Base-by-base conservation (phyloP, 2,329 filamentous ascomycete genomes). In the Leptographium lundbergii region DNA sequence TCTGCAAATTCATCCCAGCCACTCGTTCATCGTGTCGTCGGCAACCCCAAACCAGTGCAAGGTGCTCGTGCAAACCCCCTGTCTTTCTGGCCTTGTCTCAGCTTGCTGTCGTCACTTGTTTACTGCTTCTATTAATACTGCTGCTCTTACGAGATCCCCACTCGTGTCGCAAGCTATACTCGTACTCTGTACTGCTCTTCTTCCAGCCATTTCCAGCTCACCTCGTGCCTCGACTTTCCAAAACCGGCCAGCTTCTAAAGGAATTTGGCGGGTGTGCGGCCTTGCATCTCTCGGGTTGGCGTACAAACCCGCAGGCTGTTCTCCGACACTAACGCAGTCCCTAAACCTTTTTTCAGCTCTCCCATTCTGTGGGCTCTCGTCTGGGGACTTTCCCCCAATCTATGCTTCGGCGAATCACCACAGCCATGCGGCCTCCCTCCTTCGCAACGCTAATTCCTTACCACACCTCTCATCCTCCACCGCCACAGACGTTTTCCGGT, bases 311-410 rank as follows among this genome's bases (percentile, higher is more conserved):
- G 32, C 11, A 17, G 32, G 52, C 32, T n/a, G 29, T 29, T 34
- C 24, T 27, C 11, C 36, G 53, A 29, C 42, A 55, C 60, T 59
- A 61, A 57, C 50, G 57, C 50, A 56, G 22, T 50, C 17, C 54
- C 60, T 59, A 61, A 61, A 57, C 57, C 60, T 61, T 61, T 59
- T 59, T 57, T 61, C 57, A 59, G 57, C 57, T 61, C 19, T 34
- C 32, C 32, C 32, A 34, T 34, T 34, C 32, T 34, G 32, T 34
- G 32, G 32, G 32, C 32, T 34, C 32, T 29, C 48, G 50, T 29
- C 27, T 39, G 7, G 13, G 14, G 55, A 19, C 48, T 25, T 25
- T 48, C 25, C n/a, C n/a, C 13, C 19, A 32, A 36, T 13, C 4
- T 50, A 24, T 50, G 34, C 11, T 3, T 24, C 32, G 27, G 24